Evolutionary conservation across 2,329 filamentous ascomycete genomes (phyloP), one percentile per base, ranked within the genome.

Genomic region (Aspergillus viridinutans): DNA sequence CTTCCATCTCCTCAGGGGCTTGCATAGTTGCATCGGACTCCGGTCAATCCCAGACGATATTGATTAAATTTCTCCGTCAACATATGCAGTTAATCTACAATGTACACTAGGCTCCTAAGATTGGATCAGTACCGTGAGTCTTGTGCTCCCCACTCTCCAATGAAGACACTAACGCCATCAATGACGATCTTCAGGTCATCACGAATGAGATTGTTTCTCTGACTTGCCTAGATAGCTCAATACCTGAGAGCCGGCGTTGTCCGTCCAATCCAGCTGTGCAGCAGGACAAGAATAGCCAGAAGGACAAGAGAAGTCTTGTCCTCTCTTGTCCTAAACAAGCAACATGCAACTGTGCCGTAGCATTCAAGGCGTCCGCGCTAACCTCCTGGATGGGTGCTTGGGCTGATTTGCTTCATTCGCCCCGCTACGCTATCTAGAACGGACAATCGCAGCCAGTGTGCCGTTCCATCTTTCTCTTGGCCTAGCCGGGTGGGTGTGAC

Each of bases 271-370:
- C n/a, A 17, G 42, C 42, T 10, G 8, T 17, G 40, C 48, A 26
- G 21, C 28, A 10, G 20, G 42, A 29, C 35, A 49, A 51, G 51
- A 47, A 3, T 20, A 21, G 32, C 23, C 43, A 42, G 25, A 10
- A 29, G 4, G n/a, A 48, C 20, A 43, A 43, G 29, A 50, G 40
- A 58, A 59, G 26, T 56, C 54, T 61, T 57, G 49, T 52, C 52
- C 57, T 25, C 9, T 29, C 28, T 61, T 57, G 49, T 52, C 54
- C 57, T 25, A 42, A 57, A 54, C 57, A 61, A 63, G 61, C 61
- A 60, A 58, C 26, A 50, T 35, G 45, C 29, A 20, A 51, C 48
- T 53, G 23, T n/a, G 23, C 57, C 32, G 53, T 58, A 58, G 53
- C 45, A 56, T 56, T 48, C 49, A 29, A 28, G 42, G 38, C 20